Percentiles rank a stretch among this genome's conserved stretches.
phyloP scores from a whole-genome alignment of 345 rosid species.

The Brassica cretica region DNA sequence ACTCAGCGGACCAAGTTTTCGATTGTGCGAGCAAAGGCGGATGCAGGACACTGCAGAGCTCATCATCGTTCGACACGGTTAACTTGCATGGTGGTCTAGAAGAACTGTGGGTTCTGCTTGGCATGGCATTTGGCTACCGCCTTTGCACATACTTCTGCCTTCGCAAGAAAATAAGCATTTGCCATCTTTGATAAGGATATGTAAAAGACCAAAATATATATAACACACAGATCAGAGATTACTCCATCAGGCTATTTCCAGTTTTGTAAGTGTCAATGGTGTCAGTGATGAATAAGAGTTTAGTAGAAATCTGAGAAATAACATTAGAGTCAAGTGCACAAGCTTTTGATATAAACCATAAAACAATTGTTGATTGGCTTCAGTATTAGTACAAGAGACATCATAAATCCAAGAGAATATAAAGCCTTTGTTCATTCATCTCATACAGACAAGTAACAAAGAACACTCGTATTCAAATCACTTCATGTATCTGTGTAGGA shows the following conservation, averaged over 20 bases:
- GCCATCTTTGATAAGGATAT: constrained; percentile 51
- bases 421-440: constrained; percentile 7
- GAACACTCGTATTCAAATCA: constrained; percentile 36
- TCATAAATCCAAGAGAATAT: constrained; percentile 14
- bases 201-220: not conserved
- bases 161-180: constrained; percentile 57
- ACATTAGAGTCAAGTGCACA: constrained; percentile 1
- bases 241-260: constrained; percentile 14
- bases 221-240: not conserved
- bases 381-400: constrained; percentile 22
- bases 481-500: constrained; percentile 94
- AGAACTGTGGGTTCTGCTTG: constrained; percentile 85
- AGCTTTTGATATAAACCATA: constrained; percentile 22
- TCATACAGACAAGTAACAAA: constrained; percentile 22
- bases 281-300: constrained; percentile 4
- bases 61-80: constrained; percentile 75
- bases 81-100: constrained; percentile 76
- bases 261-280: constrained; percentile 16
- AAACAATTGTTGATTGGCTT: constrained; percentile 9
- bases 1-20: constrained; percentile 65
- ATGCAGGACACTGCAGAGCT: constrained; percentile 69
- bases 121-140: constrained; percentile 77
- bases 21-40: constrained; percentile 79
- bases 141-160: constrained; percentile 72
- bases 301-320: constrained; percentile 1